Evolutionary conservation across 495 filamentous ascomycete genomes (phyloP), one percentile per base, ranked within the genome.

Genomic region (Aeminium ludgeri): DNA sequence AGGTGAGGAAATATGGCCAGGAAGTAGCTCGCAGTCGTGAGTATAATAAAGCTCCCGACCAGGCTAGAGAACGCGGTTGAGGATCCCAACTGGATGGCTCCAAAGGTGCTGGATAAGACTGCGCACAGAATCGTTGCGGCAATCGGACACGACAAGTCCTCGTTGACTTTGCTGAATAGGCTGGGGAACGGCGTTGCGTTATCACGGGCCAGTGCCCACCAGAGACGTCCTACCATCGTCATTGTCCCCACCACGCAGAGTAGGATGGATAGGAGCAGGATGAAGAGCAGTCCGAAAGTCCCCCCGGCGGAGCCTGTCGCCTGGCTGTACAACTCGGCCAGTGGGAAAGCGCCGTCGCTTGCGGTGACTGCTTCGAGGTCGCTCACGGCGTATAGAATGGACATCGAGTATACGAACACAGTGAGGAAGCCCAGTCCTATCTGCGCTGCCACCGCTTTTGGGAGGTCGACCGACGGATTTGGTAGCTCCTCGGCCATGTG

Each of bases 401-500:
- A 70, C 20, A 86, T 72, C 51, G 78, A 71, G 56, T 81, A 87
- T 52, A 70, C 65, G 53, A 86, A 81, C 0, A 80, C 76, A n/a
- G 65, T 78, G 20, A 71, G 38, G 50, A 76, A 78, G 1, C 74
- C 73, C 0, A 74, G 61, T 5, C 52, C 43, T 32, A 65, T 52
- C 41, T 67, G 66, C 10, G 60, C 57, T 8, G 53, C 50, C 19
- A 68, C 58, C 15, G 63, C 65, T 51, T 68, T 74, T 13, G 78
- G 78, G 3, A 83, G 64, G 46, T 82, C 73, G 45, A 57, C 60
- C 34, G 59, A 64, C 20, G 78, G 79, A 44, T 74, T 61, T 0
- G 80, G 78, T 10, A 92, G 64, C 59, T 92, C 84, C 58, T 92
- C 84, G 1, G 83, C 77, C 45, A 92, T 67, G 58, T 92, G 84